These are phyloP conservation scores for Aureobasidium sp. DNA, from an alignment of 2,329 filamentous ascomycete genomes.

Conservation along the genomic window DNA sequence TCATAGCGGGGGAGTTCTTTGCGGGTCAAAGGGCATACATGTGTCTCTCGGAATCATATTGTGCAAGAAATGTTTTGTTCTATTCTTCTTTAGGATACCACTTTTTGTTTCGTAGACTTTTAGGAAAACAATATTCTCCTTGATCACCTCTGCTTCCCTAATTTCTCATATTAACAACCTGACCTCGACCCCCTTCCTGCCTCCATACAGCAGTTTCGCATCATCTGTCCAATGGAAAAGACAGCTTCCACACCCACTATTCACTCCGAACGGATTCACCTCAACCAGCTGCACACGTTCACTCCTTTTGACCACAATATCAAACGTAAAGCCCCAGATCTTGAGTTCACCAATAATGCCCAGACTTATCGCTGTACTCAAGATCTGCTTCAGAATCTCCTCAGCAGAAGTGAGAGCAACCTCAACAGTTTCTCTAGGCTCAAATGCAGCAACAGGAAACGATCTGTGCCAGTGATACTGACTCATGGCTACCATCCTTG, in stretches of 20 bases:
- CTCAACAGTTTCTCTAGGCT: background rate
- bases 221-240: background rate
- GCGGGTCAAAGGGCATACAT: background rate
- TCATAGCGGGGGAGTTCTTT: slow-evolving; percentile 5
- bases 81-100: slow-evolving; percentile 1
- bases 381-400: background rate
- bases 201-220: background rate
- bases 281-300: background rate
- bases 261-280: background rate
- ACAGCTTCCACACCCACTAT: background rate
- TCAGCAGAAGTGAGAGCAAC: background rate
- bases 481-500: background rate
- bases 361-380: background rate
- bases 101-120: background rate
- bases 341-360: background rate
- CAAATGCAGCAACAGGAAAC: background rate
- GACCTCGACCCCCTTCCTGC: background rate
- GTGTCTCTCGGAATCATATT: background rate
- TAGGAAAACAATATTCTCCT: background rate
- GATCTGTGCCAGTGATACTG: background rate
- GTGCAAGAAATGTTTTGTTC: background rate
- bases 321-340: background rate
- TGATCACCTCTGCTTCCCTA: background rate
- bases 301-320: background rate
- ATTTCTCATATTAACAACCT: background rate